Evolutionary conservation across 2,329 filamentous ascomycete species (phyloP).

Genomic region (Verticillium dahliae): DNA sequence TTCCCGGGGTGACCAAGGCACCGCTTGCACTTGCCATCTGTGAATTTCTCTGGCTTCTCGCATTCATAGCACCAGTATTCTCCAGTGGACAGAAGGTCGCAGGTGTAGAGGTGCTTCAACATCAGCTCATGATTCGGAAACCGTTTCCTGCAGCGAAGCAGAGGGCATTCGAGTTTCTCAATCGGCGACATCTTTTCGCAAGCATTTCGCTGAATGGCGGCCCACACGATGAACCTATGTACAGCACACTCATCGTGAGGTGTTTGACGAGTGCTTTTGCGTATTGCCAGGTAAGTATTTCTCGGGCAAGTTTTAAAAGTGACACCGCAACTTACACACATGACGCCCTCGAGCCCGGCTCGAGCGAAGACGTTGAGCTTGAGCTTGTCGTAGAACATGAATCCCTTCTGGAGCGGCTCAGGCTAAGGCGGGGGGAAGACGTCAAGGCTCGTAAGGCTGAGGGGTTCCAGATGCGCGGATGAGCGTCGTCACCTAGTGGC

Average conservation of each 20-base stretch:
- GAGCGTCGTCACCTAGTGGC: constrained; percentile 16
- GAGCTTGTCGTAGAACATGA: constrained; percentile 19
- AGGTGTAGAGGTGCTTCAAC: constrained; percentile 45
- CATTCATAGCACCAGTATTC: constrained; percentile 54
- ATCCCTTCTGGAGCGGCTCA: constrained; percentile 22
- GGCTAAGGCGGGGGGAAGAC: constrained; percentile 23
- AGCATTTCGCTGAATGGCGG: constrained; percentile 46
- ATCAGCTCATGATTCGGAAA: constrained; percentile 47
- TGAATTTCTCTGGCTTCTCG: constrained; percentile 43
- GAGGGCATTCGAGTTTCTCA: constrained; percentile 44
- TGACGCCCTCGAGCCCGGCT: constrained; percentile 13
- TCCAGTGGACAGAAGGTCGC: constrained; percentile 38
- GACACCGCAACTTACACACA: constrained; percentile 24
- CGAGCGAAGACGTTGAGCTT: constrained; percentile 14
- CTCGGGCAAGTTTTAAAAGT: neutral
- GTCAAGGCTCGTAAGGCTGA: constrained; percentile 25
- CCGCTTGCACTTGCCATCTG: constrained; percentile 42
- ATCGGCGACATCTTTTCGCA: constrained; percentile 37
- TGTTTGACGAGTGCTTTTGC: constrained; percentile 34
- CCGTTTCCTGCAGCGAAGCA: constrained; percentile 41
- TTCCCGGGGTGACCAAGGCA: constrained; percentile 44
- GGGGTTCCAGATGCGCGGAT: constrained; percentile 17
- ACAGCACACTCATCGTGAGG: constrained; percentile 42
- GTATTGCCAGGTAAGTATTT: neutral
- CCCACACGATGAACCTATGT: constrained; percentile 51